Evolutionary conservation across 1,284 basidiomycete genomes (phyloP), one percentile per base, ranked within the genome.

Genomic region (Leccinum laetum): DNA sequence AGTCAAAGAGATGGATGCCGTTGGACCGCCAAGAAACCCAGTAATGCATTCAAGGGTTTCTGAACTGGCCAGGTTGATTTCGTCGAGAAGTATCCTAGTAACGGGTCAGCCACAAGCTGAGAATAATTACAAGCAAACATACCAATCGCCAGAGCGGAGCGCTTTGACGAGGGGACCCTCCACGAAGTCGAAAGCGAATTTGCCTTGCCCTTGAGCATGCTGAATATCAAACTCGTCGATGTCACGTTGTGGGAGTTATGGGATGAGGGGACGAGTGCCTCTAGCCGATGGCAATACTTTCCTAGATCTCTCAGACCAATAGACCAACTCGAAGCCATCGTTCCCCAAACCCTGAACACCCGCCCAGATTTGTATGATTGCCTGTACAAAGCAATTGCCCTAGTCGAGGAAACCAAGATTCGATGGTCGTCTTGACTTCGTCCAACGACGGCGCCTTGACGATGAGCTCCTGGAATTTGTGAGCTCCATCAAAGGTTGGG

Each of bases 141-240:
- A 95, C 98, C 98, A 99, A 75, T 97, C 89, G 8, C 98, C 98
- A 49, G 86, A 84, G 55, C 91, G 86, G 65, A 99, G 79, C 0
- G 98, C 98, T 72, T 92, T 93, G n/a, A 99, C 90, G 13, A 99
- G 81, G 9, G 98, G 97, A 0, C 98, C 98, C 75, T 99, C 98
- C 4, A 99, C 90, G 71, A 99, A 99, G 5, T 90, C 90, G 74
- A 99, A 99, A 0, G 95, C 92, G 72, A 96, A 93, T 75, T 93
- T 96, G 61, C 91, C 89, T 74, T 92, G 91, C 66, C 90, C 90
- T 69, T 90, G 89, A 32, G 95, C 88, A 76, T 96, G 91, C 71
- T 95, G 92, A 2, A 91, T 82, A 69, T 96, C 92, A 72, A 99
- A 99, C 44, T 91, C 87, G 49, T 86, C 82, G 3, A 97, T 87